Conservation (phyloP, 176 grass and related monocot species). For the Zea mays region Zm-B73-REFERENCE-NAM-5.0 NC_050102.1:152660001-152660500, state of each 20-base stretch:
- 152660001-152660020: slow-evolving; percentile 41
- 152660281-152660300: background rate
- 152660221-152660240: slow-evolving; percentile 12
- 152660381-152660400: too few species aligned
- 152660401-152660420: too few species aligned
- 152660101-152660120: slow-evolving; percentile 62
- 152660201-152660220: slow-evolving; percentile 55
- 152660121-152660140: slow-evolving; percentile 77
- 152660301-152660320: background rate
- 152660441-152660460: too few species aligned
- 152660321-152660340: too few species aligned
- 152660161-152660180: slow-evolving; percentile 78
- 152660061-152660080: slow-evolving; percentile 68
- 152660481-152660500: too few species aligned
- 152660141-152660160: slow-evolving; percentile 70
- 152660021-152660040: slow-evolving; percentile 72
- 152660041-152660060: slow-evolving; percentile 68
- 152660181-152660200: slow-evolving; percentile 73
- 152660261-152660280: background rate
- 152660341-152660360: too few species aligned
- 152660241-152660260: slow-evolving; percentile 12
- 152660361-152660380: too few species aligned
- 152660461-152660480: too few species aligned
- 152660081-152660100: slow-evolving; percentile 57
- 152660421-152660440: too few species aligned